Evolutionary conservation across 1,139 yeast genomes (phyloP), one percentile per base, ranked within the genome.

Genomic region (Kurtzmaniella quercitrusa): DNA sequence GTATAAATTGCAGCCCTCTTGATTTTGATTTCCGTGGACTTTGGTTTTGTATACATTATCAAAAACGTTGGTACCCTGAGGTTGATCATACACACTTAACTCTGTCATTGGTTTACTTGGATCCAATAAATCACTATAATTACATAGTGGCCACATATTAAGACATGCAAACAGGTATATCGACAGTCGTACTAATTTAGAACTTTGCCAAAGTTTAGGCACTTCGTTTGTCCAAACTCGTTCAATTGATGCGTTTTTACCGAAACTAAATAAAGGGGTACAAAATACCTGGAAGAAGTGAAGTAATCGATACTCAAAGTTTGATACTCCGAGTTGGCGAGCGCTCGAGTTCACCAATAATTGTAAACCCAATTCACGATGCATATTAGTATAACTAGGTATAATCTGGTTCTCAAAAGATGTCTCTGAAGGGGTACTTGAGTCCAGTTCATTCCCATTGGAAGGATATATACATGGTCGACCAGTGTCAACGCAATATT

Each of bases 401-500:
- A n/a, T n/a, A n/a, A n/a, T n/a, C n/a, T n/a, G n/a, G n/a, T n/a
- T 9, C n/a, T 26, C 30, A 5, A 5, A 14, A 9, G 30, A 5
- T 4, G 20, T 15, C 17, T 17, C 36, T 9, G 36, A 33, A 7
- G 14, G 12, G 18, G 21, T 5, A 9, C 18, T 32, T 20, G 19
- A 9, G 5, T 26, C 30, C n/a, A 14, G n/a, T 11, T 26, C 30
- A 9, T 14, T 26, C 30, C n/a, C 30, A 26, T 5, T 14, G 5
- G 30, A 26, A 8, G 36, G 36, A 43, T 67, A 68, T 2, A 51
- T 47, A 46, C 74, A 68, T 15, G 46, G 45, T 32, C 71, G 49
- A 15, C 48, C 47, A n/a, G 70, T 65, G 41, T 65, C 65, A 3
- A 38, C 39, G 45, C 74, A 68, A 47, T 68, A 68, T 44, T 68